Percentiles rank a stretch among this genome's conserved stretches.
Conservation (phyloP, 2,329 filamentous ascomycete species). For the Tolypocladium album region DNA sequence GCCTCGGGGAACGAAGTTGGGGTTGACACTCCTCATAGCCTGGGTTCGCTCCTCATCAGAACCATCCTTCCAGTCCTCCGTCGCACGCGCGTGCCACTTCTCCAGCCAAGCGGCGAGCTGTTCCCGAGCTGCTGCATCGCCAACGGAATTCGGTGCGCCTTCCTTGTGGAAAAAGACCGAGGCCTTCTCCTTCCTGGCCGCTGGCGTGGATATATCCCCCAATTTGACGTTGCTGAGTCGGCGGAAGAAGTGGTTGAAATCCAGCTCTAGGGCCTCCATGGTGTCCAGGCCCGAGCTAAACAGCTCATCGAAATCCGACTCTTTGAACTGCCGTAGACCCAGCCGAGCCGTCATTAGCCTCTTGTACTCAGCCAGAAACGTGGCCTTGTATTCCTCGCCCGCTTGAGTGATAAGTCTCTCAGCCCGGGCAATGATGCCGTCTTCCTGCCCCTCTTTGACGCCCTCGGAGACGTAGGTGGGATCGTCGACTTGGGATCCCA, state of each 20-base stretch:
- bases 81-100: slow-evolving; percentile 60
- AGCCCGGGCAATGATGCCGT: slow-evolving; percentile 64
- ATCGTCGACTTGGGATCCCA: slow-evolving; percentile 62
- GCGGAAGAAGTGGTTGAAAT: slow-evolving; percentile 93
- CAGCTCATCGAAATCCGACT: slow-evolving; percentile 67
- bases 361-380: slow-evolving; percentile 86
- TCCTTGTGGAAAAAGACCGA: slow-evolving; percentile 72
- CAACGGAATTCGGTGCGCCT: slow-evolving; percentile 46
- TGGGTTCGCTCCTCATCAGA: slow-evolving; percentile 51
- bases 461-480: slow-evolving; percentile 61
- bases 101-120: slow-evolving; percentile 70
- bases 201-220: slow-evolving; percentile 52
- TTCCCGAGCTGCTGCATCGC: slow-evolving; percentile 52
- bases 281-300: slow-evolving; percentile 77
- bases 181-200: slow-evolving; percentile 51
- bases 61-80: slow-evolving; percentile 64
- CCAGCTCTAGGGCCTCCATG: slow-evolving; percentile 71
- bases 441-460: slow-evolving; percentile 49
- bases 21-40: slow-evolving; percentile 80
- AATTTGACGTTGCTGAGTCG: slow-evolving; percentile 56
- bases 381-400: slow-evolving; percentile 79
- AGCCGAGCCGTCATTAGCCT: slow-evolving; percentile 70
- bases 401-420: slow-evolving; percentile 72
- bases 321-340: slow-evolving; percentile 59
- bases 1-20: slow-evolving; percentile 80